Evolutionary conservation across 1,139 yeast species (phyloP).

Genomic region (Kurtzmaniella quercitrusa): DNA sequence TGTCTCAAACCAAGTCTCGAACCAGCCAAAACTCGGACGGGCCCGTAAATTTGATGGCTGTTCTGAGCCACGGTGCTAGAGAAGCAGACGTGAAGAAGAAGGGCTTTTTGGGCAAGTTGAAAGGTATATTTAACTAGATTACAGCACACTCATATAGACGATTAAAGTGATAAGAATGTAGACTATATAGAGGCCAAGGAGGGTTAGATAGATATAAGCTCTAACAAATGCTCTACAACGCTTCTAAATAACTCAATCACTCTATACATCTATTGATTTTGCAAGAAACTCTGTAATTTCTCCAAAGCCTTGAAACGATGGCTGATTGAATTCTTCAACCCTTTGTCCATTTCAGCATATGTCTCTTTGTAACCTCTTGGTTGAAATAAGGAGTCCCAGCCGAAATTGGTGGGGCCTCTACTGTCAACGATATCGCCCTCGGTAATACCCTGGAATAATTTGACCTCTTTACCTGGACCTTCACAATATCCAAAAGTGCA

Average conservation of each 20-base stretch:
- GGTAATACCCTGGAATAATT: conserved; percentile 81
- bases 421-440: conserved; percentile 74
- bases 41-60: conserved; percentile 20
- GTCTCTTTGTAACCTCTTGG: conserved; percentile 71
- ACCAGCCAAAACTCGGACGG: conserved; percentile 10
- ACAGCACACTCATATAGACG: background rate
- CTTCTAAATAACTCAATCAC: too few species aligned
- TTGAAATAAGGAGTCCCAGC: conserved; percentile 91
- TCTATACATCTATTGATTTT: conserved; percentile 12
- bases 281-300: conserved; percentile 59
- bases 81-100: conserved; percentile 13
- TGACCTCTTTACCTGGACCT: conserved; percentile 69
- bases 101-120: conserved; percentile 30
- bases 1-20: conserved; percentile 13
- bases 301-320: conserved; percentile 84
- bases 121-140: conserved; percentile 18
- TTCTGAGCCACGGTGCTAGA: conserved; percentile 21
- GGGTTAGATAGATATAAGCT: background rate
- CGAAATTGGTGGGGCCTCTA: conserved; percentile 78
- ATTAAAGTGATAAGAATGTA: background rate
- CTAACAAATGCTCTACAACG: too few species aligned
- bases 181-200: too few species aligned
- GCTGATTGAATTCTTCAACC: conserved; percentile 71
- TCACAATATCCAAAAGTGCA: conserved; percentile 91
- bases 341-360: conserved; percentile 87